These are phyloP conservation scores for Diaporthe eres DNA, from an alignment of 2,329 filamentous ascomycete genomes.

Conservation along the genomic window DNA sequence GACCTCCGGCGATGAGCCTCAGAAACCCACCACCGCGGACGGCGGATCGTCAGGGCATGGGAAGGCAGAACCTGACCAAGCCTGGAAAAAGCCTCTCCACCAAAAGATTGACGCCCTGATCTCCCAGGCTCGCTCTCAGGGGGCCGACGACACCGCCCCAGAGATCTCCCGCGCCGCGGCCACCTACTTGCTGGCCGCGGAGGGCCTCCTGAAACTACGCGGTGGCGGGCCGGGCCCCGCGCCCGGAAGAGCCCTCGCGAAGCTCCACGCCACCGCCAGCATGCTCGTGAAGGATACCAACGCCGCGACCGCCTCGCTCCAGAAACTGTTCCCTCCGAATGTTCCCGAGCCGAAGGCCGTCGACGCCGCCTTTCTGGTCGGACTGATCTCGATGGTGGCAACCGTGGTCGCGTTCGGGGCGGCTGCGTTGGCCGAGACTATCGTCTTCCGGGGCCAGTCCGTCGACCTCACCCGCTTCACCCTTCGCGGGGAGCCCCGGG, in stretches of 20 bases:
- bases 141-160: background rate
- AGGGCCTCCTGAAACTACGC: background rate
- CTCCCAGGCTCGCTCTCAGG: background rate
- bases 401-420: background rate
- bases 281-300: background rate
- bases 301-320: background rate
- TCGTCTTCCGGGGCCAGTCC: background rate
- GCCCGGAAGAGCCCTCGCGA: background rate
- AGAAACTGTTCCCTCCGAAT: background rate
- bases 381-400: accelerated
- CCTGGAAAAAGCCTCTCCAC: too few species aligned
- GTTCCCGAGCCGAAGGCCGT: accelerated
- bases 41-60: too few species aligned
- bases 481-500: background rate
- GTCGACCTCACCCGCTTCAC: background rate
- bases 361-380: background rate
- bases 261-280: background rate
- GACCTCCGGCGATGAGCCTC: background rate
- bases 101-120: background rate
- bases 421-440: accelerated
- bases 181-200: background rate
- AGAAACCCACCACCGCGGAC: background rate
- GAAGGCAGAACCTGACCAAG: background rate
- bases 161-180: background rate
- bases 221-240: too few species aligned